phyloP scores from a whole-genome alignment of 75 land plant genomes.

The Picea glauca region DNA sequence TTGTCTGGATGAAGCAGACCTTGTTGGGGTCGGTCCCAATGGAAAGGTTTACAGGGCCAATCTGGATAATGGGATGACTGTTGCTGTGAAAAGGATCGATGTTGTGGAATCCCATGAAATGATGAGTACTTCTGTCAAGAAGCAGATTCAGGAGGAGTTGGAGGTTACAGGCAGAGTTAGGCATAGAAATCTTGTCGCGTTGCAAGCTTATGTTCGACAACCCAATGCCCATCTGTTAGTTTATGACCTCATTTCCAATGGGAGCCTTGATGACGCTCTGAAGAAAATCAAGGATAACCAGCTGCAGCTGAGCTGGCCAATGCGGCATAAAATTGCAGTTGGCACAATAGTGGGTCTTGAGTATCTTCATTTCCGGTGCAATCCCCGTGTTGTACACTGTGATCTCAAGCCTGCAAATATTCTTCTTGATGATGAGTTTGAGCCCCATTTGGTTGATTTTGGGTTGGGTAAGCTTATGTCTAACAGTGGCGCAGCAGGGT shows the following conservation, averaged over 20 bases:
- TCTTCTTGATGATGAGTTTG: slow-evolving; percentile 52
- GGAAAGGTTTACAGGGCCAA: slow-evolving; percentile 48
- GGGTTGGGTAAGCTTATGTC: slow-evolving; percentile 53
- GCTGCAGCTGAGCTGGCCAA: slow-evolving; percentile 50
- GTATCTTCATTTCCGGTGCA: slow-evolving; percentile 56
- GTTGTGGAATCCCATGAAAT: slow-evolving; percentile 18
- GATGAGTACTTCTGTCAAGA: slow-evolving; percentile 28
- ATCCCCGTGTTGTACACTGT: slow-evolving; percentile 42
- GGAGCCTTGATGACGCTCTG: slow-evolving; percentile 59
- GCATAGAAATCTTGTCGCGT: slow-evolving; percentile 56
- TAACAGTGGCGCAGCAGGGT: slow-evolving; percentile 19
- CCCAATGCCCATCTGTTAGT: slow-evolving; percentile 39
- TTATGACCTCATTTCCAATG: slow-evolving; percentile 50
- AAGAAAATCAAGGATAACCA: slow-evolving; percentile 33
- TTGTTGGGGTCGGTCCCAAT: slow-evolving; percentile 40
- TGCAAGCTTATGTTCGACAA: slow-evolving; percentile 56
- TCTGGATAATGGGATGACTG: slow-evolving; percentile 42
- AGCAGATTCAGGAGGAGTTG: slow-evolving; percentile 42
- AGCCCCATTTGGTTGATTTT: slow-evolving; percentile 58
- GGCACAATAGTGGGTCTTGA: slow-evolving; percentile 55
- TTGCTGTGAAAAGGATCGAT: slow-evolving; percentile 61
- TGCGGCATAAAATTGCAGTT: slow-evolving; percentile 56
- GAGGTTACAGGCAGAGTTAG: slow-evolving; percentile 43
- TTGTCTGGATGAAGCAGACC: slow-evolving; percentile 19
- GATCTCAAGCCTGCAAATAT: slow-evolving; percentile 67